These are phyloP conservation scores for Mortierella claussenii DNA, from an alignment of 192 early-diverging fungal genomes.

Conservation along the genomic window DNA sequence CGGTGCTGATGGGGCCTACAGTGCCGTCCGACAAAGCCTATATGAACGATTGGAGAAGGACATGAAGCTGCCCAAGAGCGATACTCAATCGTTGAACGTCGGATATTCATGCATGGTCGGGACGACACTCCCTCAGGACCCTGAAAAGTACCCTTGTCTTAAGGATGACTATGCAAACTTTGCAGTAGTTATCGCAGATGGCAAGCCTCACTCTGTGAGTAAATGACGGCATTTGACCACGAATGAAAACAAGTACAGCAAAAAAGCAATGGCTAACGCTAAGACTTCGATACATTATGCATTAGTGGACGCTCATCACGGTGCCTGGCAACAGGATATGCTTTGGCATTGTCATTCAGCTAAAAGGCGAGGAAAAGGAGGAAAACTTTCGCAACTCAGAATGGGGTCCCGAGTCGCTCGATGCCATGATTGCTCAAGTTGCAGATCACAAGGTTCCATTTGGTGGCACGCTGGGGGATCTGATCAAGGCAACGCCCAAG, in stretches of 20 bases:
- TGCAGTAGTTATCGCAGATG: conserved; percentile 13
- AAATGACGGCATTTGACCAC: no score
- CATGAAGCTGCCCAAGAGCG: conserved; percentile 11
- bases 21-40: conserved; percentile 31
- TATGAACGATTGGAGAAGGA: conserved; percentile 28
- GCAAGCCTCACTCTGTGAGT: conserved; percentile 28
- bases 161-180: conserved; percentile 21
- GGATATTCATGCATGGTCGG: conserved; percentile 28
- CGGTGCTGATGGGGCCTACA: conserved; percentile 39
- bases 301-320: conserved; percentile 23
- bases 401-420: conserved; percentile 9
- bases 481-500: conserved; percentile 27
- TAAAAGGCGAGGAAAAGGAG: conserved; percentile 11
- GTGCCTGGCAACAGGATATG: conserved; percentile 14
- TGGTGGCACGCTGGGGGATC: conserved; percentile 23
- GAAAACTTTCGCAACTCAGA: conserved; percentile 30
- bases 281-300: no score
- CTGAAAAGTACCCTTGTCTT: conserved; percentile 25
- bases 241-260: no score
- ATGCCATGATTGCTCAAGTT: conserved; percentile 11
- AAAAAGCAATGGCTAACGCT: no score
- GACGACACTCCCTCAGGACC: conserved; percentile 16
- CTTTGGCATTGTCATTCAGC: conserved; percentile 20
- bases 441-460: conserved; percentile 7
- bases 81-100: conserved; percentile 1